Evolutionary conservation across 495 filamentous ascomycete genomes (phyloP).

Genomic region (Choiromyces venosus): DNA sequence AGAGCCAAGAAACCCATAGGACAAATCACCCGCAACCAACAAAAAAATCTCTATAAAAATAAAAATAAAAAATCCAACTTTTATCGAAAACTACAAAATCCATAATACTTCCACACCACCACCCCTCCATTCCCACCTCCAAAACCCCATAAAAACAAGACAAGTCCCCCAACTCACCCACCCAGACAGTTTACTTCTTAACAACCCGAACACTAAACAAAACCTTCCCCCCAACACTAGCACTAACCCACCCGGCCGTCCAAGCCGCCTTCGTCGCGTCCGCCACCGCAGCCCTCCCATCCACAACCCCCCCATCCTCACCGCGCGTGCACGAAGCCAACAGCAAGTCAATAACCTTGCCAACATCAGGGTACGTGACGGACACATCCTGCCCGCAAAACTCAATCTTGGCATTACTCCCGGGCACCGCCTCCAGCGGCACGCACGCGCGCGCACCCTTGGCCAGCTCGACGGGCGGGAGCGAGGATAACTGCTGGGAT

Average conservation of each 20-base stretch:
- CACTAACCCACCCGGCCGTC: background rate
- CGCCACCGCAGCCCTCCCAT: background rate
- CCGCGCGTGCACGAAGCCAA: background rate
- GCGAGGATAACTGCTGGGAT: background rate
- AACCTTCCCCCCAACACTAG: background rate
- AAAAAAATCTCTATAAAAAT: background rate
- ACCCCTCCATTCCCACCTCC: background rate
- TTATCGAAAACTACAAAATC: background rate
- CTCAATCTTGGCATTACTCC: background rate
- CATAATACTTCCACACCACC: no score
- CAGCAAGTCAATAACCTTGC: background rate
- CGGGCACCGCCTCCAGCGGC: background rate
- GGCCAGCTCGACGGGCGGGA: background rate
- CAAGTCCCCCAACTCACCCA: background rate
- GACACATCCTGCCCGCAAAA: background rate
- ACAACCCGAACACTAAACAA: background rate
- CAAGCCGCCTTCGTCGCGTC: background rate
- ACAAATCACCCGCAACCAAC: background rate
- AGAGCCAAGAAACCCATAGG: background rate
- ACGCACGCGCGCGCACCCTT: background rate
- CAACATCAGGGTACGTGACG: background rate
- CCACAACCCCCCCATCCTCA: background rate
- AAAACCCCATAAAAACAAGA: background rate
- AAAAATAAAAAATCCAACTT: background rate
- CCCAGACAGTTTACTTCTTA: background rate